Conservation (phyloP, 192 early-diverging fungal genomes). For the Dissophora globulifera region DNA sequence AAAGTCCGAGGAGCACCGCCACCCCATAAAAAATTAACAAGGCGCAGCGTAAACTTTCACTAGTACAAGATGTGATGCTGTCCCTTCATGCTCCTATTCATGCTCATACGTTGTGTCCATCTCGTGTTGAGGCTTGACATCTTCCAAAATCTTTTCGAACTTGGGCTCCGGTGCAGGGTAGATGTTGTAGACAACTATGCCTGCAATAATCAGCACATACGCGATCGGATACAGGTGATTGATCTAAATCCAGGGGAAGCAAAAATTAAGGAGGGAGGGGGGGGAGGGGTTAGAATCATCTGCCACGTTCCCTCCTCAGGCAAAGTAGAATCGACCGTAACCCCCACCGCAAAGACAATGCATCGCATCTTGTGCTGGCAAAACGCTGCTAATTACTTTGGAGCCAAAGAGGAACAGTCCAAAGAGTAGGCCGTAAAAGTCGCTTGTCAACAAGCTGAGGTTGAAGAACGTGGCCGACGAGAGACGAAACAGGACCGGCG, state of each 20-base stretch:
- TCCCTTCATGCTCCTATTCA: background rate
- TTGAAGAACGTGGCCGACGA: constrained; percentile 82
- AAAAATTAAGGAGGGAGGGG: background rate
- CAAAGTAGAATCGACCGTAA: no score
- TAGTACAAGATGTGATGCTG: background rate
- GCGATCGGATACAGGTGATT: constrained; percentile 72
- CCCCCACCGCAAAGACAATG: no score
- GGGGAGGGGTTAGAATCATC: no score
- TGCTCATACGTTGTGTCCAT: background rate
- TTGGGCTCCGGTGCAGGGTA: constrained; percentile 66
- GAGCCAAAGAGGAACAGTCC: constrained; percentile 75
- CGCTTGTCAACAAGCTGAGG: constrained; percentile 80
- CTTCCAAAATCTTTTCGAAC: constrained; percentile 41
- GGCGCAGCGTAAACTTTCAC: background rate
- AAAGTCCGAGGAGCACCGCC: background rate
- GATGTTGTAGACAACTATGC: constrained; percentile 75
- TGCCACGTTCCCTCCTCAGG: no score
- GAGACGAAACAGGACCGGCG: constrained; percentile 75
- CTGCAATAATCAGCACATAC: constrained; percentile 71
- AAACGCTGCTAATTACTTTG: constrained; percentile 50
- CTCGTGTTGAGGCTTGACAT: background rate
- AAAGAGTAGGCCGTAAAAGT: constrained; percentile 85
- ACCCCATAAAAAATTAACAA: background rate
- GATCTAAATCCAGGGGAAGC: constrained; percentile 23
- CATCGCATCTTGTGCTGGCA: no score